Conservation (phyloP, 2,329 filamentous ascomycete genomes). For the Fonsecaea erecta region DNA sequence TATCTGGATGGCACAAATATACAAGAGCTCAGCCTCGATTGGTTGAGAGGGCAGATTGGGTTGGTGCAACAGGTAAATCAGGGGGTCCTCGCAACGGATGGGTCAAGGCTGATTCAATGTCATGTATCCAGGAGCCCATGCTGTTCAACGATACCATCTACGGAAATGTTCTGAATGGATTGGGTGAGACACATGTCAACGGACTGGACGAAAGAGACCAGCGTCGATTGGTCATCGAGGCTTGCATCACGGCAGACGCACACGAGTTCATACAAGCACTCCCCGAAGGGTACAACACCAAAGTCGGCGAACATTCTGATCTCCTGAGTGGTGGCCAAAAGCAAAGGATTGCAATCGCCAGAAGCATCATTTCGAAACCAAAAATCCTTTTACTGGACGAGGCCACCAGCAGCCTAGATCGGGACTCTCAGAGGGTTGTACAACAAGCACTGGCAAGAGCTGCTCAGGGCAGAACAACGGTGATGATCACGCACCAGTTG, state of each 20-base stretch:
- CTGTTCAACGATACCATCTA: no score
- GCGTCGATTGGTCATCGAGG: constrained; percentile 50
- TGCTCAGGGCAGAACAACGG: constrained; percentile 59
- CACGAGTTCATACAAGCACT: constrained; percentile 59
- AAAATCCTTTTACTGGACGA: constrained; percentile 65
- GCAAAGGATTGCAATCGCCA: constrained; percentile 86
- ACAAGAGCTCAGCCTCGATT: constrained; percentile 41
- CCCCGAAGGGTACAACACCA: constrained; percentile 56
- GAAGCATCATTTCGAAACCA: constrained; percentile 81
- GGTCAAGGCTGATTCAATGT: no score
- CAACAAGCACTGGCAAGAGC: constrained; percentile 47
- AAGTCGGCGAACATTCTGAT: constrained; percentile 73
- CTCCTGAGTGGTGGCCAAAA: constrained; percentile 85
- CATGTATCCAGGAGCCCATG: no score
- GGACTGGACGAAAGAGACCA: no score
- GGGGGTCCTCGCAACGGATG: no score
- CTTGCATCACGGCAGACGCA: constrained; percentile 63
- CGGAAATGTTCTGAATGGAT: no score
- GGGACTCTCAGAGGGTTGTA: constrained; percentile 57
- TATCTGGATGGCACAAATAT: constrained; percentile 41
- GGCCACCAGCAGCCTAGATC: constrained; percentile 54
- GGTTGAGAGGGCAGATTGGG: constrained; percentile 45
- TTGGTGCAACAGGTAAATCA: constrained; percentile 59
- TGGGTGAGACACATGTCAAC: no score
- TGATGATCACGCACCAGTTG: constrained; percentile 50